A percentile compares a stretch with the other conserved stretches of the same genome.
Conservation (phyloP, 768 basidiomycete genomes). For the Kwoniella dendrophila region DNA sequence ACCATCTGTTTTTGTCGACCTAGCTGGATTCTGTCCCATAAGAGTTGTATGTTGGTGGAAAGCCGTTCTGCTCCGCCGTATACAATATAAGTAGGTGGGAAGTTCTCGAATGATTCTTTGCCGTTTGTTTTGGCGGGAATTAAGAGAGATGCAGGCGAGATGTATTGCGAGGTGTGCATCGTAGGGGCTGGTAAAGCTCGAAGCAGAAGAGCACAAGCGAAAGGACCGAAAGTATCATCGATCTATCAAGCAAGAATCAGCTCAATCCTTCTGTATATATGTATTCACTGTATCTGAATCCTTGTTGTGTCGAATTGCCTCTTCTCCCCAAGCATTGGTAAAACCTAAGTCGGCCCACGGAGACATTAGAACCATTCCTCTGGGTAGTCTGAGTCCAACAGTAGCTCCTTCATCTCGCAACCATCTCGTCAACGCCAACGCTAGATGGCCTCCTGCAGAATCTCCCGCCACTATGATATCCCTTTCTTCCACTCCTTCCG, state of each 20-base stretch:
- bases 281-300: conserved; percentile 39
- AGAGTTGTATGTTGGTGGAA: conserved; percentile 32
- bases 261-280: not conserved
- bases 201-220: conserved; percentile 44
- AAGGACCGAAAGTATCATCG: conserved; percentile 49
- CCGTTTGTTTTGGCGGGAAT: conserved; percentile 17
- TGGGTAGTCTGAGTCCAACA: conserved; percentile 61
- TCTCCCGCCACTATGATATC: conserved; percentile 78
- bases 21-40: conserved; percentile 36
- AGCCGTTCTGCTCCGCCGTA: conserved; percentile 46
- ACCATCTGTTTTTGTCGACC: not conserved
- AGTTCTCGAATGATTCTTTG: conserved; percentile 27
- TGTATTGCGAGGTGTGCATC: conserved; percentile 42
- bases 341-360: conserved; percentile 85
- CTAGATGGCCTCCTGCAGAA: conserved; percentile 87
- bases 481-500: conserved; percentile 76
- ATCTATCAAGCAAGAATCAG: conserved; percentile 22
- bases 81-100: conserved; percentile 42
- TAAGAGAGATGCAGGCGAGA: conserved; percentile 42
- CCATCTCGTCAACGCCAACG: conserved; percentile 82
- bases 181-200: conserved; percentile 36
- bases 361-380: conserved; percentile 81
- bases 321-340: conserved; percentile 44
- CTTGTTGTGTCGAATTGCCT: conserved; percentile 34
- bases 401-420: conserved; percentile 81